These are phyloP conservation scores for Aspergillus proliferans DNA, from an alignment of 2,329 filamentous ascomycete species.

Conservation along the genomic window DNA sequence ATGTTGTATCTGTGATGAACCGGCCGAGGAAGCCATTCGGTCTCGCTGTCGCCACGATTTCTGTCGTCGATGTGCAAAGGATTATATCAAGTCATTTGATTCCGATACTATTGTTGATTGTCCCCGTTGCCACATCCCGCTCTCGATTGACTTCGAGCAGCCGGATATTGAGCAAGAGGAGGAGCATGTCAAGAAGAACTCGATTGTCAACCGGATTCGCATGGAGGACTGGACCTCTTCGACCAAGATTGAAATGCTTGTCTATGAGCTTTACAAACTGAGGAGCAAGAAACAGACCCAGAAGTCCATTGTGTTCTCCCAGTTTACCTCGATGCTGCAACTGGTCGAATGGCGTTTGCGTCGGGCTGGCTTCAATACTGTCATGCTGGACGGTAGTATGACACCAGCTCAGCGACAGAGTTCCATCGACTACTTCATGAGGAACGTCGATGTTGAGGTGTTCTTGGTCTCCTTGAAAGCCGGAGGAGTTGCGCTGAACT, in stretches of 20 bases:
- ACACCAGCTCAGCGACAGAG: constrained; percentile 86
- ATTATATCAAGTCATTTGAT: constrained; percentile 72
- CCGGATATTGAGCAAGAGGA: constrained; percentile 93
- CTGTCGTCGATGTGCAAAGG: constrained; percentile 72
- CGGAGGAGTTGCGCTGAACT: constrained; percentile 87
- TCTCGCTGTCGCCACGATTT: constrained; percentile 92
- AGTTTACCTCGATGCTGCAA: constrained; percentile 96
- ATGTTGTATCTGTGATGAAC: constrained; percentile 93
- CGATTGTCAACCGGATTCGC: constrained; percentile 96
- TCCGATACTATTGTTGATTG: constrained; percentile 57
- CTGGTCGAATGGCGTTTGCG: constrained; percentile 94
- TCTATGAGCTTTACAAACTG: constrained; percentile 88
- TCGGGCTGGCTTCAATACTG: constrained; percentile 93
- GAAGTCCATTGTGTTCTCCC: constrained; percentile 96
- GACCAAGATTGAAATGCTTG: constrained; percentile 93
- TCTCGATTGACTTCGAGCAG: constrained; percentile 89
- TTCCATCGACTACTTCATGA: constrained; percentile 96
- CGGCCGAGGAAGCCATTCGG: constrained; percentile 87
- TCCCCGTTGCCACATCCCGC: constrained; percentile 81
- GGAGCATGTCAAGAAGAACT: constrained; percentile 79
- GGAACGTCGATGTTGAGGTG: constrained; percentile 84
- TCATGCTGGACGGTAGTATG: constrained; percentile 98
- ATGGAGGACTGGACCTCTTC: constrained; percentile 99
- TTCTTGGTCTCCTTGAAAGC: constrained; percentile 96
- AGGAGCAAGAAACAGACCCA: constrained; percentile 87